Evolutionary conservation across 176 grass and related monocot genomes (phyloP), one percentile per base, ranked within the genome.

Genomic region (Cenchrus purpureus): DNA sequence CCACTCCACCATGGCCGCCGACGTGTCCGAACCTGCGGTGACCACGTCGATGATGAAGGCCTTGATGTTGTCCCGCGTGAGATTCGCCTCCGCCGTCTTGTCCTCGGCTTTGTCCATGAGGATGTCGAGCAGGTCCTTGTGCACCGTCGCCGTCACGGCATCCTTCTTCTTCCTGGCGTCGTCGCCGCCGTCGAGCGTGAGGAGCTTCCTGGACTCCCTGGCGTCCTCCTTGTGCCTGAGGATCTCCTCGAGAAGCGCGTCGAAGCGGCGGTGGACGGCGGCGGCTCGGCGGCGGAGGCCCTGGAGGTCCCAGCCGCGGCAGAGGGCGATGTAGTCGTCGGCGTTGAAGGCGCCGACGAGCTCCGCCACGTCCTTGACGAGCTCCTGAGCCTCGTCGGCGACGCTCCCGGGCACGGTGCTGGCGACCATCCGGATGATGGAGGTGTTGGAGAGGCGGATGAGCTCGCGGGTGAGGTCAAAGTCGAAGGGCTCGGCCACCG

Each of bases 111-210:
- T 85, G 54, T 92, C 91, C 61, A 95, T 83, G 60, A 95, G 80
- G 74, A 92, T 95, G 71, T 95, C 91, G 0, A 95, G 90, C 68
- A 95, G 58, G 74, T 92, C 93, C 90, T 89, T 94, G 58, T 83
- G 57, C 6, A 5, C 8, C 44, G 84, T 4, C 5, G 60, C 0
- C 44, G 8, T 0, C 57, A 8, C 54, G 15, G 11, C 48, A 15
- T 59, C 32, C 20, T 22, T 28, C 56, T 63, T 78, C 22, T 5
- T 61, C 2, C 15, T 20, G n/a, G 13, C 4, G 0, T 1, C 58
- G 54, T 4, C 10, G 55, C 8, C 37, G 5, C 3, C 7, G 4
- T 15, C 22, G 8, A 25, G 9, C 8, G 0, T 0, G 20, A 16
- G 25, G 12, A 52, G 13, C 7, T 6, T 53, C 4, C 71, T 19